Conservation (phyloP, 257 asterid species). For the Cynanchum wilfordii region DNA sequence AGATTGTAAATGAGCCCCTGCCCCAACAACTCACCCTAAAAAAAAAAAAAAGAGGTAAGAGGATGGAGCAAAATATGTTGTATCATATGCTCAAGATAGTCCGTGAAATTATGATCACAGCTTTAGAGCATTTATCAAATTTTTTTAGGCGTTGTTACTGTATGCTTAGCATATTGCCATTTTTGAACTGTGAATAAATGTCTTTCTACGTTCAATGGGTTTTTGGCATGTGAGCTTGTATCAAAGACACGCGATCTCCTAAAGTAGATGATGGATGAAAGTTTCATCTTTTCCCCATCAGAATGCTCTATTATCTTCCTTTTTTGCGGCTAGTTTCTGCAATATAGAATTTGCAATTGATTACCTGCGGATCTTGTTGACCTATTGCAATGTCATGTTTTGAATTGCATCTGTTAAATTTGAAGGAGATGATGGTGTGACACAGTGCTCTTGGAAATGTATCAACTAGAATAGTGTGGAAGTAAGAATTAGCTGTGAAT, state of each 20-base stretch:
- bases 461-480: background rate
- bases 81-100: background rate
- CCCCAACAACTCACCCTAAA: background rate
- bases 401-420: background rate
- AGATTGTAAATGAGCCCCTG: background rate
- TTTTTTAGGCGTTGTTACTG: background rate
- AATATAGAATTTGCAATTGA: background rate
- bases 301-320: background rate
- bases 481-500: background rate
- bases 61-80: background rate
- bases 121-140: background rate
- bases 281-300: background rate
- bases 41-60: too few relatives aligned
- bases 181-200: conserved; percentile 1
- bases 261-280: background rate
- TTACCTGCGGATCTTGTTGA: background rate
- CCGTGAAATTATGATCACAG: background rate
- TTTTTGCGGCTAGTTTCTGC: background rate
- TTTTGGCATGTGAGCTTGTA: background rate
- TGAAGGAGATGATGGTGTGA: background rate
- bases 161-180: background rate
- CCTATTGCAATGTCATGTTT: background rate
- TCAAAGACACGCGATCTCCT: background rate
- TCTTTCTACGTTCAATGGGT: background rate
- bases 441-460: background rate